These are phyloP conservation scores for Orbilia oligospora DNA, from an alignment of 2,329 filamentous ascomycete genomes.

Conservation along the genomic window DNA sequence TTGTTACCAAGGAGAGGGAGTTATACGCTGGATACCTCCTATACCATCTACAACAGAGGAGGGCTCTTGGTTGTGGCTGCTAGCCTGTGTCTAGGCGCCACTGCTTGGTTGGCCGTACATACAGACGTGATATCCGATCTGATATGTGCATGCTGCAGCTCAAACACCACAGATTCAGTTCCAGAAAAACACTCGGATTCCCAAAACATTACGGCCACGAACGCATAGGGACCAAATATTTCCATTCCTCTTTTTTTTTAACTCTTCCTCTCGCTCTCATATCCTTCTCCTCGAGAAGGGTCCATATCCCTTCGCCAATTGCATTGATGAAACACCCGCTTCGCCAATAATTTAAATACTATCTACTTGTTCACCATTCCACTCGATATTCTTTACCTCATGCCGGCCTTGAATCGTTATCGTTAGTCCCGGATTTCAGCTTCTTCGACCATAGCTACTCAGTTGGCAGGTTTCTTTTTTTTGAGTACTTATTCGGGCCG, in stretches of 20 bases:
- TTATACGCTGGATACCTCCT: too few species aligned
- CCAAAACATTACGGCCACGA: slow-evolving; percentile 12
- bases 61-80: slow-evolving; percentile 1
- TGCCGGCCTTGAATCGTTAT: slow-evolving; percentile 30
- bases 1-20: too few species aligned
- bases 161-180: slow-evolving; percentile 34
- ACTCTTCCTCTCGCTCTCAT: slow-evolving; percentile 13
- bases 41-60: not conserved
- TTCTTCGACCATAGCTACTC: slow-evolving; percentile 1
- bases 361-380: slow-evolving; percentile 16
- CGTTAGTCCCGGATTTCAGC: slow-evolving; percentile 1
- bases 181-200: slow-evolving; percentile 47
- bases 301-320: not conserved
- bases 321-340: slow-evolving; percentile 23
- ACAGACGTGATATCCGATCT: slow-evolving; percentile 36
- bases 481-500: not conserved
- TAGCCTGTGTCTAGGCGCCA: not conserved
- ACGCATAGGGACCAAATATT: slow-evolving; percentile 13
- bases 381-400: slow-evolving; percentile 2
- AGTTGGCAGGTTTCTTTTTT: not conserved
- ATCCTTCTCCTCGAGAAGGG: slow-evolving; percentile 50
- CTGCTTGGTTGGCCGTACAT: not conserved
- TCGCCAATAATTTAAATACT: slow-evolving; percentile 29
- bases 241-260: slow-evolving; percentile 8
- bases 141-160: slow-evolving; percentile 45